Evolutionary conservation across 352 stramenopile genomes (phyloP), one percentile per base, ranked within the genome.

Genomic region (Phytophthora cryptogea): DNA sequence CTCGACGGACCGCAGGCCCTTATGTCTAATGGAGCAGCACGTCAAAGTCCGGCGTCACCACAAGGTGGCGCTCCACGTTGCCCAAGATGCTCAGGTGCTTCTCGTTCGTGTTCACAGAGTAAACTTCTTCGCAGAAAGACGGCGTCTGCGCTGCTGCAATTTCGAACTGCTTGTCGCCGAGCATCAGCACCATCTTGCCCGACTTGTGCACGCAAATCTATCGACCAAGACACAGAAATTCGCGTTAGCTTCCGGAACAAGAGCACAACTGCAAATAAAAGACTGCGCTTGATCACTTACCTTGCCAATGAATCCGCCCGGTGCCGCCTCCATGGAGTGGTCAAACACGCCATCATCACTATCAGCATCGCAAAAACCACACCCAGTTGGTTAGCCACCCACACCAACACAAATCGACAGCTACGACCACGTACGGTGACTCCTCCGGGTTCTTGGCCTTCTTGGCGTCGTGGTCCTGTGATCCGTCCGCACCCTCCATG

Each of bases 1-100:
- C 20, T 23, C 20, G 20, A 23, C 20, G 20, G 20, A 23, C 20
- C 20, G 20, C 20, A 27, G 20, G 37, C 26, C 16, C 17, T 31
- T 49, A 11, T 51, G 30, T n/a, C 54, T 90, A 94, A 69, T 73
- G 72, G 17, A 95, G 73, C 58, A 95, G 49, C 40, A 76, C 76
- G 14, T 95, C 86, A 66, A 94, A 95, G 80, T 95, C 84, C 28
- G 86, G 86, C 28, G 86, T 95, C 59, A 95, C 78, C 35, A 95
- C 83, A 23, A 95, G 68, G 53, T 95, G 86, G 41, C 81, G 83
- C 55, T 90, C 78, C 32, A 94, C 70, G 33, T 68, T 66, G 37
- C 86, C 86, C 10, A 95, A 69, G 60, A 90, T 88, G 51, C 74
- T 92, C 32, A 93, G 57, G 17, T 90, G 78, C 61, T 92, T 80